Evolutionary conservation across 2,329 filamentous ascomycete species (phyloP), one percentile per base, ranked within the genome.

Genomic region (Sclerotinia spermophila): DNA sequence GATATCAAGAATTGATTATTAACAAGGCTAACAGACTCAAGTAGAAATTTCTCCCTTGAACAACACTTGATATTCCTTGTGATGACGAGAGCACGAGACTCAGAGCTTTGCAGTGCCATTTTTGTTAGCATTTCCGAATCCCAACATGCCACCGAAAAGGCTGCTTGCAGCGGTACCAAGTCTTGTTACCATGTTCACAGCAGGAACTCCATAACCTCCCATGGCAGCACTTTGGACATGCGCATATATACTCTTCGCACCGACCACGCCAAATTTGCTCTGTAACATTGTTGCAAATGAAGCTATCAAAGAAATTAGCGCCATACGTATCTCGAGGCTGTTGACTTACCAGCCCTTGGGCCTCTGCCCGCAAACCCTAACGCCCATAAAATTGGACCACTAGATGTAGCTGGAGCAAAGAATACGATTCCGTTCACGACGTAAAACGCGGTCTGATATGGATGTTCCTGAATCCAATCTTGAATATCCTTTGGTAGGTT

Each of bases 371-470:
- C n/a, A n/a, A 27, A 69, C 10, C 68, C 68, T 15, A 69, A 55
- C 1, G 15, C 2, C 38, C 38, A 69, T 3, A 69, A 38, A 15
- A 69, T 19, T 0, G 68, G 59, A 13, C 68, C 48, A 56, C 68
- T 69, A 5, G 45, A 30, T 35, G 48, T 24, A 58, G 45, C 51
- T 30, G 68, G 59, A 15, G 38, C 38, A n/a, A 69, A 65, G 30
- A 69, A 69, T 21, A 69, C 48, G 21, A 58, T 33, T 35, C 65
- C 51, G 5, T 33, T 67, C 13, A 59, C 27, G 21, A 67, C 48
- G 10, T 67, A n/a, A 33, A 67, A 67, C 3, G 51, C 51, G 3
- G 51, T 44, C 19, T 67, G 51, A 17, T 44, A 67, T 42, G 65
- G 51, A 42, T 67, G 27, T 33, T 24, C 35, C n/a, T 33, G 19